phyloP scores from a whole-genome alignment of 805 yeast species.

The Scheffersomyces amazonensis region DNA sequence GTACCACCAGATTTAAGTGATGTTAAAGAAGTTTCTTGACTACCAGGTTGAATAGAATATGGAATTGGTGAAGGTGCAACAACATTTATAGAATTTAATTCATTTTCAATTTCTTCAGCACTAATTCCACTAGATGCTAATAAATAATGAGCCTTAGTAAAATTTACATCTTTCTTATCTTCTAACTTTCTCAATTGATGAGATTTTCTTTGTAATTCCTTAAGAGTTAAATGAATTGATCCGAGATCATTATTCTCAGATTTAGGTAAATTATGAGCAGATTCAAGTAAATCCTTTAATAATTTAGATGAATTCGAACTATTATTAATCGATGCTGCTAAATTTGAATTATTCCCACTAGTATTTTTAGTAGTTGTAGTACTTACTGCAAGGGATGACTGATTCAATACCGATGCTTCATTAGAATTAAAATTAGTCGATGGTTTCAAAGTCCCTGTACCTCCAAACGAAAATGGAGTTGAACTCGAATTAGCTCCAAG shows the following conservation, averaged over 20 bases:
- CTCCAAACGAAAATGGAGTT: no score
- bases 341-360: slow-evolving; percentile 4
- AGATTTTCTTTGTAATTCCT: slow-evolving; percentile 72
- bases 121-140: slow-evolving; percentile 87
- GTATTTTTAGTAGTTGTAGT: slow-evolving; percentile 5
- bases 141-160: slow-evolving; percentile 80
- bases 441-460: no score
- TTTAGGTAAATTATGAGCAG: slow-evolving; percentile 72
- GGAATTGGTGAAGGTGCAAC: slow-evolving; percentile 4
- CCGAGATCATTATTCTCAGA: slow-evolving; percentile 63
- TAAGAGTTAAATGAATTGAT: slow-evolving; percentile 73
- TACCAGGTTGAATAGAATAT: neutral
- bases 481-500: neutral
- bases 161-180: slow-evolving; percentile 34
- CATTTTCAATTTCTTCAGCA: slow-evolving; percentile 75
- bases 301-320: slow-evolving; percentile 15
- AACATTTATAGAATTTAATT: slow-evolving; percentile 35
- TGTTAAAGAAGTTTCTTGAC: neutral
- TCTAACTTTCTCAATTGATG: slow-evolving; percentile 46
- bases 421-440: no score
- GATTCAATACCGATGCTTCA: no score
- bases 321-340: slow-evolving; percentile 7
- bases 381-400: slow-evolving; percentile 1
- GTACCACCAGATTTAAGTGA: neutral
- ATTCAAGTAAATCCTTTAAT: slow-evolving; percentile 72